A percentile compares a stretch with the other conserved stretches of the same genome.
phyloP scores from a whole-genome alignment of 257 asterid genomes.

The Solanum paucissectum region DNA sequence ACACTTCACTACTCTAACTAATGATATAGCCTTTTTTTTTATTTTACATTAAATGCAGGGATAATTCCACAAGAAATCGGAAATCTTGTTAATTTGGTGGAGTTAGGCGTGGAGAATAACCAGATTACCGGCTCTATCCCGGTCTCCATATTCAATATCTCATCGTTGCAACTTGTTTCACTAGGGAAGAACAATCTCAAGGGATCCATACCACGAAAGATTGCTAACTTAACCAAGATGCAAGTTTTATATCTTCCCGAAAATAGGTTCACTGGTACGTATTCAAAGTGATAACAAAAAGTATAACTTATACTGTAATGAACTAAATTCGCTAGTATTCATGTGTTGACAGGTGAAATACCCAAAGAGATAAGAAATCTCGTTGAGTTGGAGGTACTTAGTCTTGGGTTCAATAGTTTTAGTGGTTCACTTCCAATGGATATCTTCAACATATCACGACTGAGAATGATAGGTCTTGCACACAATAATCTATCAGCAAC shows the following conservation, averaged over 20 bases:
- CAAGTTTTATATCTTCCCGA: background rate
- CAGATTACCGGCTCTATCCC: background rate
- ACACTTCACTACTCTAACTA: no score
- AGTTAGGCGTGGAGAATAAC: accelerated
- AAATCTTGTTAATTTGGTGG: no score
- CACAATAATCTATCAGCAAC: no score
- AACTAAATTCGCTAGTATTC: no score
- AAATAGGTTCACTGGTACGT: background rate
- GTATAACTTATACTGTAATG: no score
- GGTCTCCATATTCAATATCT: background rate
- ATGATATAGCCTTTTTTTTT: no score
- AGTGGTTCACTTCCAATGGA: background rate
- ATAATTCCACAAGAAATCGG: background rate
- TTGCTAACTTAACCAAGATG: background rate
- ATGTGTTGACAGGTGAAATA: background rate
- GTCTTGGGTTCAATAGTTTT: background rate
- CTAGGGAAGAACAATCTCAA: background rate
- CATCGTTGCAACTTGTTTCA: background rate
- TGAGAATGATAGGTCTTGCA: no score
- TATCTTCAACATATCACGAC: background rate
- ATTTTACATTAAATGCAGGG: no score
- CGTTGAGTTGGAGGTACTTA: background rate
- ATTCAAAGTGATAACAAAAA: background rate
- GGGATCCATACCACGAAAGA: background rate
- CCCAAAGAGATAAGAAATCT: no score